Evolutionary conservation across 2,329 filamentous ascomycete species (phyloP), one percentile per base, ranked within the genome.

Genomic region (Fusarium sp.): DNA sequence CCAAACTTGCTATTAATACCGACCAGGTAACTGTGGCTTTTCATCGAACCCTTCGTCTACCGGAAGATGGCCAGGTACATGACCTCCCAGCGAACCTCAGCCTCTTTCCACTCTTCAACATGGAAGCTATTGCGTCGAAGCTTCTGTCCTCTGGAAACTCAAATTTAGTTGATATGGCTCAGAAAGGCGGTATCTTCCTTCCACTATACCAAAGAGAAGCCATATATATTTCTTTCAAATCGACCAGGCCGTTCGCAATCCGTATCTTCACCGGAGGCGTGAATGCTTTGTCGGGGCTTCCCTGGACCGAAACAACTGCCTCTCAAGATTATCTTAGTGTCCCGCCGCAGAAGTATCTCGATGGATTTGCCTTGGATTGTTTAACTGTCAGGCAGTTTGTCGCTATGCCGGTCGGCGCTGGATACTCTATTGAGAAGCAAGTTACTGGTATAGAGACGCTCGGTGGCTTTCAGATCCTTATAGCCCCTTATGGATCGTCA

Each of bases 161-260:
- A 4, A 58, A 49, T 9, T 36, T 58, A 26, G 24, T 46, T n/a
- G 45, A 54, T 9, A 58, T 58, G 55, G 55, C 55, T 4, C 35
- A 19, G 0, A 58, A 58, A 15, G 55, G 55, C 7, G 55, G 55
- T 5, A 35, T 58, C 1, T 58, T 58, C 55, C 54, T 58, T n/a
- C 50, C 55, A 8, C n/a, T 58, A 39, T 58, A 58, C 24, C 55
- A 58, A 24, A 40, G 50, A 12, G 55, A 58, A 41, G 55, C 55
- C 24, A 53, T 58, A 45, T 58, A 49, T 32, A 25, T 58, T 13
- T 45, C 44, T 2, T 58, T 53, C 40, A 58, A 51, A n/a, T 45
- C 49, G 2, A 54, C 40, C 7, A 45, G 49, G 9, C 39, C 13
- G 24, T 58, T 53, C 19, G 55, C 55, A 8, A 19, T 58, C 4